phyloP scores from a whole-genome alignment of 306 rosid species.

The Oemleria cerasiformis region DNA sequence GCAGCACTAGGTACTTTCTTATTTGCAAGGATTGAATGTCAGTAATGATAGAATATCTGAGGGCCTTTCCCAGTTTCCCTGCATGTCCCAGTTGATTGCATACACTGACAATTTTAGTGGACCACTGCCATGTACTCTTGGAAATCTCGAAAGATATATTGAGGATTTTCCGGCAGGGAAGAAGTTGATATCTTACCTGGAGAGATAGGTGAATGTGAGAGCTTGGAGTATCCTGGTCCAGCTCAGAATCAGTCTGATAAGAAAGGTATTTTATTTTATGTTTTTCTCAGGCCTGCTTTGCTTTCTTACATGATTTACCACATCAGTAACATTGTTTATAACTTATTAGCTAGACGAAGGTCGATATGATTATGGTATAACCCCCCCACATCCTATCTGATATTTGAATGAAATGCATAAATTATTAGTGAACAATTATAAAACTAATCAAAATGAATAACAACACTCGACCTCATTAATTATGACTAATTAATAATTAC shows the following conservation, averaged over 20 bases:
- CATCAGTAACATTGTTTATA: too few species aligned
- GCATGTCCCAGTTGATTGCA: slow-evolving; percentile 54
- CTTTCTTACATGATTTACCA: too few species aligned
- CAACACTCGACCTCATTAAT: too few species aligned
- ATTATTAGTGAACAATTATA: too few species aligned
- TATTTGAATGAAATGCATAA: too few species aligned
- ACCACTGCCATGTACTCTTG: slow-evolving; percentile 58
- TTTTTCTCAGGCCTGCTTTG: too few species aligned
- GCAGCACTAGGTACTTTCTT: slow-evolving; percentile 53
- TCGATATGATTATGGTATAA: too few species aligned
- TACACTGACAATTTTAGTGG: slow-evolving; percentile 63
- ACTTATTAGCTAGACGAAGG: too few species aligned
- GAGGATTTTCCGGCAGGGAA: slow-evolving; percentile 61
- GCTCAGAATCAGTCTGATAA: slow-evolving; percentile 69
- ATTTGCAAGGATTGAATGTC: slow-evolving; percentile 50
- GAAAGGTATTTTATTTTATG: too few species aligned
- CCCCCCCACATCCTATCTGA: too few species aligned
- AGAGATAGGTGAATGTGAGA: slow-evolving; percentile 56
- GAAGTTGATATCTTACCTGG: slow-evolving; percentile 59
- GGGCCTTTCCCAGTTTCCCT: slow-evolving; percentile 66
- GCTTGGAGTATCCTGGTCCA: slow-evolving; percentile 63
- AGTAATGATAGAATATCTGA: slow-evolving; percentile 62
- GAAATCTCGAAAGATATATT: slow-evolving; percentile 61
- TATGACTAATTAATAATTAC: too few species aligned
- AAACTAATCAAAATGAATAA: too few species aligned